Base-by-base conservation (phyloP, 805 yeast genomes). In the Komagataella populi region DNA sequence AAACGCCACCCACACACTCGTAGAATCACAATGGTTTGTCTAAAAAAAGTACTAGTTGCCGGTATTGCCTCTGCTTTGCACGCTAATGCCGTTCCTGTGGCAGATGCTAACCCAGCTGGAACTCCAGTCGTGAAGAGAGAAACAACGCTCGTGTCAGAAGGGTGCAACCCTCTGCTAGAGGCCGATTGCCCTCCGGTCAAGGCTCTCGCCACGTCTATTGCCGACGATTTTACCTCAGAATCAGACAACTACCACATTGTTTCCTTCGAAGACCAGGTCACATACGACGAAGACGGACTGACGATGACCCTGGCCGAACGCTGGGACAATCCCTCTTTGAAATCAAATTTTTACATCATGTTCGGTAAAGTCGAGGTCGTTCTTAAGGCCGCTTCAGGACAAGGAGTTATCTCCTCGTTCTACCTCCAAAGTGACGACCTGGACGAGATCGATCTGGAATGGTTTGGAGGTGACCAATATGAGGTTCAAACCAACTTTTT, bases 381-480 rank as follows among this genome's bases (percentile, higher is more conserved):
- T 1, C 63, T 85, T 54, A 74, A 82, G 63, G 85, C 90, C 16
- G 90, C 95, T 3, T 69, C 76, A 14, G 96, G 96, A 23, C 66
- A 65, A 17, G 96, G 96, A 55, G 74, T 90, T 45, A 79, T 88
- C 12, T 84, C 96, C 0, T 82, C 93, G 2, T 79, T 89, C 57
- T 87, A 83, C 56, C 72, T 89, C 51, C 95, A 87, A 62, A 70
- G 76, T 59, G 96, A 90, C 63, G 96, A 84, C 60, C 70, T 83
- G 56, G 97, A 90, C 66, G 97, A 90, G 67, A 80, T 90, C 48
- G 97, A 90, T 67, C 61, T 85, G 49, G 96, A 90, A 65, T 84
- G 93, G 82, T 72, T 85, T 47, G 96, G 96, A 17, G 81, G 86
- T 48, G 95, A 89, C 62, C 71, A 71, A 23, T 72, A 78, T 46